Evolutionary conservation across 2,329 filamentous ascomycete species (phyloP).

Genomic region (Penicillium nordicum): DNA sequence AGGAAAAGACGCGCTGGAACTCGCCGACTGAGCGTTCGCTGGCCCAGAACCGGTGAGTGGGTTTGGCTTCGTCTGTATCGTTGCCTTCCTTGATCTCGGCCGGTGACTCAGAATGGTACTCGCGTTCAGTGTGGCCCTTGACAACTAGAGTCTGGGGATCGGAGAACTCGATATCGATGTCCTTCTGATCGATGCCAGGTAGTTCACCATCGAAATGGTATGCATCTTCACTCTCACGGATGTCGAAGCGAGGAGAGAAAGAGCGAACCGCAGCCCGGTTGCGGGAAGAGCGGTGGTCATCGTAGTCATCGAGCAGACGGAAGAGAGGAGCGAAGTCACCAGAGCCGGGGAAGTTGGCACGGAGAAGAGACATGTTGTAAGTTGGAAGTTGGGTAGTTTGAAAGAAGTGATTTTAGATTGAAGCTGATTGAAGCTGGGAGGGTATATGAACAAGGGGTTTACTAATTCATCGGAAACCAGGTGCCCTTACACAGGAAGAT

Average conservation of each 20-base stretch:
- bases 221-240: constrained; percentile 43
- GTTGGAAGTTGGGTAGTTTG: neutral
- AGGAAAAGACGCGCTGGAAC: constrained; percentile 58
- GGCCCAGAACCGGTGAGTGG: constrained; percentile 55
- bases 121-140: constrained; percentile 43
- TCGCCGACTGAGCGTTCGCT: constrained; percentile 58
- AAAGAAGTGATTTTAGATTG: neutral
- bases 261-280: constrained; percentile 21
- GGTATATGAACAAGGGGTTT: neutral
- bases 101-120: constrained; percentile 37
- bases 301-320: constrained; percentile 47
- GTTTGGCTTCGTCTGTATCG: constrained; percentile 21
- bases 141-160: constrained; percentile 48
- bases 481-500: neutral
- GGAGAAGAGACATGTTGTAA: constrained; percentile 37
- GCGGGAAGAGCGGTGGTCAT: constrained; percentile 33
- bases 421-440: neutral
- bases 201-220: constrained; percentile 50
- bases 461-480: neutral
- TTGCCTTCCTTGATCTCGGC: constrained; percentile 47
- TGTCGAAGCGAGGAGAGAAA: constrained; percentile 48
- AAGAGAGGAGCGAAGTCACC: constrained; percentile 46
- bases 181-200: constrained; percentile 46
- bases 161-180: constrained; percentile 48
- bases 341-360: constrained; percentile 22